phyloP scores from a whole-genome alignment of 129 eudicot species.

The Tagetes patula region DNA sequence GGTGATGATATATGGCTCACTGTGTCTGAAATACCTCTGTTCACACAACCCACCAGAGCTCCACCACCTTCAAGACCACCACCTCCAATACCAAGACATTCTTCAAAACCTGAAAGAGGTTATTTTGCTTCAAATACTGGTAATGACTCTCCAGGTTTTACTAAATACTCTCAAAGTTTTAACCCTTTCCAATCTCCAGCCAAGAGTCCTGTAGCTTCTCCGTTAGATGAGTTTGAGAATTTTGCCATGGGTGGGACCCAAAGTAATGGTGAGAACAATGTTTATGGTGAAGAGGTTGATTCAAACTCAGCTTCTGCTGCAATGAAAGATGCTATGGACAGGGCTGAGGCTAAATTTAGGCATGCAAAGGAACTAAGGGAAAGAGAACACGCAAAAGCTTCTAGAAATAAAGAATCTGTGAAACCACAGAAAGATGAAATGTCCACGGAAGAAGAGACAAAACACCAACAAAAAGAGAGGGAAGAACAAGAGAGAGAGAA shows the following conservation, averaged over 20 bases:
- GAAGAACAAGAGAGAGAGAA: constrained; percentile 70
- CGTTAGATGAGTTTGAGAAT: constrained; percentile 72
- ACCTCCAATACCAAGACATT: constrained; percentile 73
- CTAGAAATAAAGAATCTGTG: constrained; percentile 66
- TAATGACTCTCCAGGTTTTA: constrained; percentile 47
- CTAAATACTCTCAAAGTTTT: constrained; percentile 54
- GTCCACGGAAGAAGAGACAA: constrained; percentile 37
- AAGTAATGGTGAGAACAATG: constrained; percentile 41
- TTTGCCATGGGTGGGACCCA: constrained; percentile 65
- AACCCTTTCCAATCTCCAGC: constrained; percentile 44
- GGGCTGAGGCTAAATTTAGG: constrained; percentile 91
- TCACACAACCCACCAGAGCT: constrained; percentile 84
- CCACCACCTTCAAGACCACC: constrained; percentile 99
- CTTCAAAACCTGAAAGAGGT: constrained; percentile 56
- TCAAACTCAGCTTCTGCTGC: constrained; percentile 83
- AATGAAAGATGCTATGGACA: constrained; percentile 97
- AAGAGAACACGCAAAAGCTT: constrained; percentile 71
- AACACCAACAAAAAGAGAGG: constrained; percentile 52
- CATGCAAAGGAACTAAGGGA: constrained; percentile 92
- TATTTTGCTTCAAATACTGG: constrained; percentile 45
- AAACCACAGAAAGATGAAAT: constrained; percentile 60
- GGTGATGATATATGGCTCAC: constrained; percentile 84
- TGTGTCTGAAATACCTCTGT: constrained; percentile 89
- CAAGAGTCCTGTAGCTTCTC: constrained; percentile 50
- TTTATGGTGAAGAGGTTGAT: constrained; percentile 51